Percentiles rank a stretch among this genome's conserved stretches.
Conservation (phyloP, 2,329 filamentous ascomycete genomes). For the Fusarium oxysporum region DNA sequence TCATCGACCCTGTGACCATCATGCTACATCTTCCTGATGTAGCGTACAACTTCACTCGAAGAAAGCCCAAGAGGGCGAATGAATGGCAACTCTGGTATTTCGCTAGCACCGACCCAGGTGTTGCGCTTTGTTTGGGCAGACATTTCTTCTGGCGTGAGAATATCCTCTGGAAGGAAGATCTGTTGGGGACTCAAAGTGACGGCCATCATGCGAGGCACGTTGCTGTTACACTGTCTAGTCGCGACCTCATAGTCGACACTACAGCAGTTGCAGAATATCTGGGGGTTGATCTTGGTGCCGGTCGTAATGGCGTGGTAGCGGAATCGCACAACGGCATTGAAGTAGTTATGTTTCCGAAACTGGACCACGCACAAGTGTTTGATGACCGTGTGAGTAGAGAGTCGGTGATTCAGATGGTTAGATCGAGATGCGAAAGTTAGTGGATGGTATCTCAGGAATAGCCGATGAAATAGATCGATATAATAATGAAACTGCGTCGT, state of each 20-base stretch:
- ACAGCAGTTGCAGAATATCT: slow-evolving; percentile 69
- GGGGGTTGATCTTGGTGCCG: slow-evolving; percentile 15
- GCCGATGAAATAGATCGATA: neutral
- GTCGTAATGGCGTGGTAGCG: slow-evolving; percentile 15
- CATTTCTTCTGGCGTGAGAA: slow-evolving; percentile 80
- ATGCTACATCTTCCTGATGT: slow-evolving; percentile 76
- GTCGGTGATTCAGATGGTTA: slow-evolving; percentile 48
- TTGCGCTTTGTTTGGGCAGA: slow-evolving; percentile 71
- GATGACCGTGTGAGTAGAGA: slow-evolving; percentile 50
- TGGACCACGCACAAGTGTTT: slow-evolving; percentile 75
- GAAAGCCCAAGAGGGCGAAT: slow-evolving; percentile 67
- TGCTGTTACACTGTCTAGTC: slow-evolving; percentile 68
- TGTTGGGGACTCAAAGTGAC: slow-evolving; percentile 50
- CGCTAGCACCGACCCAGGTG: slow-evolving; percentile 73
- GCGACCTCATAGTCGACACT: slow-evolving; percentile 74
- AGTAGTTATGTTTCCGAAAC: slow-evolving; percentile 68
- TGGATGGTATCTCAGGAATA: slow-evolving; percentile 12
- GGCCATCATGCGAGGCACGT: slow-evolving; percentile 52
- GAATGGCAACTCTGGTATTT: slow-evolving; percentile 80
- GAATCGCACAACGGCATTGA: slow-evolving; percentile 55
- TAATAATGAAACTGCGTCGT: neutral
- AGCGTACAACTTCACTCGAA: slow-evolving; percentile 76
- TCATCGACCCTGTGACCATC: slow-evolving; percentile 73
- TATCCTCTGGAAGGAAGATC: slow-evolving; percentile 76
- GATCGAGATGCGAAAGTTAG: slow-evolving; percentile 41